Conservation (phyloP, 345 rosid genomes). For the Euclidium syriacum region DNA sequence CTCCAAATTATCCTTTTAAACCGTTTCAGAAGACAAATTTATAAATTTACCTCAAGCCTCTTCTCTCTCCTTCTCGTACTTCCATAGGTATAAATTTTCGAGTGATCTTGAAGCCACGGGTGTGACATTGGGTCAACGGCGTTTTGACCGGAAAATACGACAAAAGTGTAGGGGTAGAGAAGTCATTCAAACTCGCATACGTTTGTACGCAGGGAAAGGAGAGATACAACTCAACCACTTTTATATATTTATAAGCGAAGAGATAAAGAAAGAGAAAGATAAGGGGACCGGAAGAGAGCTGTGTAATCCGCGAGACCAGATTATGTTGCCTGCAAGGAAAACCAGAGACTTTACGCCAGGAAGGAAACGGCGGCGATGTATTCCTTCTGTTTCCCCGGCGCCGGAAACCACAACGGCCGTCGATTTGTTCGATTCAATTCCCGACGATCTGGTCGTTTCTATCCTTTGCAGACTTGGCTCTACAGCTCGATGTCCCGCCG, state of each 20-base stretch:
- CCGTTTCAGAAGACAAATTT: slow-evolving; percentile 34
- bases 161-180: slow-evolving; percentile 24
- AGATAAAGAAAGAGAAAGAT: neutral
- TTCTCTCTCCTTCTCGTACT: neutral
- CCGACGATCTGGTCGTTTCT: slow-evolving; percentile 72
- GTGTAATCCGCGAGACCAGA: slow-evolving; percentile 38
- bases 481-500: slow-evolving; percentile 55
- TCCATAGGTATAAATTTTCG: neutral
- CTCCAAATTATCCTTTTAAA: slow-evolving; percentile 29
- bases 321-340: slow-evolving; percentile 6
- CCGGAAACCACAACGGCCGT: neutral
- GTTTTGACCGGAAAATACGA: slow-evolving; percentile 43
- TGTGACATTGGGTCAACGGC: slow-evolving; percentile 42
- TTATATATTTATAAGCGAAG: slow-evolving; percentile 22
- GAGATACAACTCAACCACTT: slow-evolving; percentile 33
- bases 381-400: neutral
- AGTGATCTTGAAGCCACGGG: slow-evolving; percentile 6
- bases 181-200: slow-evolving; percentile 15
- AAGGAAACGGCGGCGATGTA: slow-evolving; percentile 36
- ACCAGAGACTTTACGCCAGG: slow-evolving; percentile 11
- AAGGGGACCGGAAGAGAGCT: slow-evolving; percentile 58
- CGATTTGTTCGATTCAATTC: slow-evolving; percentile 60
- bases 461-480: slow-evolving; percentile 65
- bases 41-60: slow-evolving; percentile 2
- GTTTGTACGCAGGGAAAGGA: slow-evolving; percentile 15